Base-by-base conservation (phyloP, 2,329 filamentous ascomycete genomes). In the Xylaria sp. region DNA sequence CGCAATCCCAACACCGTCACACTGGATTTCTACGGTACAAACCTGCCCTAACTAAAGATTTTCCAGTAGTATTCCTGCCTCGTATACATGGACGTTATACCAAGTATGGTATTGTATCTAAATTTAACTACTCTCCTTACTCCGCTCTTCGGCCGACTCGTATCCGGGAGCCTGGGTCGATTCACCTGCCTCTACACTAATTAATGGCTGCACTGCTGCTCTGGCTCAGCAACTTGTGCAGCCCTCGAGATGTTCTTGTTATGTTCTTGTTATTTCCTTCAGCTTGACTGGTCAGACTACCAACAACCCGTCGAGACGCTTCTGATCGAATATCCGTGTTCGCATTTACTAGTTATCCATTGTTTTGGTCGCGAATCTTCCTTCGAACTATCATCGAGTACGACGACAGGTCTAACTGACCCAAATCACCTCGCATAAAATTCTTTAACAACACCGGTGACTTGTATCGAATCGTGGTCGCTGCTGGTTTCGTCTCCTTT, bases 121-220 rank as follows among this genome's bases (percentile, higher is more conserved):
- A 66, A 54, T 66, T 61, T 61, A 66, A 48, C 63, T 23, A 41
- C 18, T 28, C 9, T 15, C 15, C 56, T 28, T 18, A 18, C 41
- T 36, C 33, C 7, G 8, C 10, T 9, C 33, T 10, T 36, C 33
- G 33, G 39, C 51, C 36, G 25, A 62, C 25, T 62, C 64, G 64
- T 66, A 66, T 66, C 43, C 31, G 18, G 4, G 28, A 5, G 15
- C 51, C n/a, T 48, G n/a, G 15, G 41, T 43, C 15, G 18, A 46
- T 46, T 12, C 15, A 41, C 12, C 10, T 41, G 10, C 39, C 39
- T 15, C 39, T 41, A 41, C 39, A 5, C 39, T 41, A 41, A 41
- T 13, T 41, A 5, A 41, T 41, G 33, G 10, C 8, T 36, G 10
- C 39, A 41, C 39, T 41, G 4, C 39, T 41, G 4, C 28, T 28